Conservation (phyloP, 345 rosid species). For the Lumnitzera racemosa region DNA sequence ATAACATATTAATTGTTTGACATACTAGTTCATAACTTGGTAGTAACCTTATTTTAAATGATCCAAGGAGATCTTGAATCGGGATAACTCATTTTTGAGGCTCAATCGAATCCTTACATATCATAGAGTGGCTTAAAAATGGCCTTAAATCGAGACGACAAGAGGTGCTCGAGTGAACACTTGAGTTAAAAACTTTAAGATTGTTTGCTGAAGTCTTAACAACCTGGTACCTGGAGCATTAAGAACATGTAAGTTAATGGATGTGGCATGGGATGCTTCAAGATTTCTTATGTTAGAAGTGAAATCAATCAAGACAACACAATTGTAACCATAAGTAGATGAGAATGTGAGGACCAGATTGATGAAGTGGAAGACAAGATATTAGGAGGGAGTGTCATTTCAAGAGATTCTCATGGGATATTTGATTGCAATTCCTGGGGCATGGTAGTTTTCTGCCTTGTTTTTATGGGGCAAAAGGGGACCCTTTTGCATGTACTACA, state of each 20-base stretch:
- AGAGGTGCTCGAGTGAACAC: not conserved
- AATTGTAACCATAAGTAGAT: not conserved
- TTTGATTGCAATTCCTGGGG: not conserved
- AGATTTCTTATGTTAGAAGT: constrained; percentile 3
- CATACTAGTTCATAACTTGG: too few species aligned
- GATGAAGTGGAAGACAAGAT: constrained; percentile 5
- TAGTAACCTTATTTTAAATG: too few species aligned
- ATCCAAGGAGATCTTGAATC: too few species aligned
- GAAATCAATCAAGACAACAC: not conserved
- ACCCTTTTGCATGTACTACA: not conserved
- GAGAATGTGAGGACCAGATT: not conserved
- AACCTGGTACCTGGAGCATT: too few species aligned
- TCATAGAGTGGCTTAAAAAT: too few species aligned
- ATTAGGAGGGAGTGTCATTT: not conserved
- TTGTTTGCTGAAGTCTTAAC: too few species aligned
- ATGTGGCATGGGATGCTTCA: too few species aligned
- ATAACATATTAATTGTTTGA: too few species aligned
- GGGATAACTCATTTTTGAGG: too few species aligned
- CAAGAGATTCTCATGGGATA: not conserved
- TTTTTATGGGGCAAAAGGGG: not conserved
- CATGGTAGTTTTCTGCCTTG: constrained; percentile 1
- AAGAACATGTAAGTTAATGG: too few species aligned
- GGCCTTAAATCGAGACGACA: not conserved
- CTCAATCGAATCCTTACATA: too few species aligned
- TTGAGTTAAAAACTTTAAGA: not conserved